Conservation (phyloP, 352 stramenopile genomes). For the Pythium utonaiense region DNA sequence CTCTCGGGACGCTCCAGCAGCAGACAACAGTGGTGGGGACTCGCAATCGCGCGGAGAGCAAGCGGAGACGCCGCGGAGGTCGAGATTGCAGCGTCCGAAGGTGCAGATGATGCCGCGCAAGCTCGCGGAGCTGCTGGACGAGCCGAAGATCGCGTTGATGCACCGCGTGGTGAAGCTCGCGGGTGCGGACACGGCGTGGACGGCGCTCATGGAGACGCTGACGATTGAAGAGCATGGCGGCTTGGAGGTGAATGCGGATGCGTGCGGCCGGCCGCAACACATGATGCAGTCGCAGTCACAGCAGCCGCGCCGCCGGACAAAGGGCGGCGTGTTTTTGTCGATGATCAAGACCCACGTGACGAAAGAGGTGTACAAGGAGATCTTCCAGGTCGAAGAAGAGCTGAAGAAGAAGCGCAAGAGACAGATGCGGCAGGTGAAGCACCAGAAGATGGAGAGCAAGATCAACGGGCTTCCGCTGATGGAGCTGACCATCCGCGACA, state of each 20-base stretch:
- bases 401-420: constrained; percentile 79
- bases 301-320: constrained; percentile 58
- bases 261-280: constrained; percentile 40
- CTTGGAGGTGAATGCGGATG: constrained; percentile 43
- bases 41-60: not conserved
- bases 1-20: too few relatives aligned
- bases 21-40: not conserved
- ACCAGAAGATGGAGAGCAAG: constrained; percentile 61
- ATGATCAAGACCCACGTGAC: constrained; percentile 61
- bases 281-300: constrained; percentile 49
- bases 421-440: constrained; percentile 34
- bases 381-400: constrained; percentile 70
- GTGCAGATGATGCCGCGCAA: constrained; percentile 52
- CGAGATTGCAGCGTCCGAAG: constrained; percentile 31
- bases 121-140: constrained; percentile 49
- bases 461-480: constrained; percentile 55
- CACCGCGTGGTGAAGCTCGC: constrained; percentile 68
- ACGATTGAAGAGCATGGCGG: constrained; percentile 62
- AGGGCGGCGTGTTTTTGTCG: constrained; percentile 63
- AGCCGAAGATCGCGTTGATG: constrained; percentile 67
- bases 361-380: constrained; percentile 65
- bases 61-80: not conserved
- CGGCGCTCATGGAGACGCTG: constrained; percentile 61
- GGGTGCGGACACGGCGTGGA: constrained; percentile 56
- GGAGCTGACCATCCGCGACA: constrained; percentile 35